A percentile compares a stretch with the other conserved stretches of the same genome.
Evolutionary conservation across 169 alveolate species (phyloP).

Genomic region (Eimeria falciformis): DNA sequence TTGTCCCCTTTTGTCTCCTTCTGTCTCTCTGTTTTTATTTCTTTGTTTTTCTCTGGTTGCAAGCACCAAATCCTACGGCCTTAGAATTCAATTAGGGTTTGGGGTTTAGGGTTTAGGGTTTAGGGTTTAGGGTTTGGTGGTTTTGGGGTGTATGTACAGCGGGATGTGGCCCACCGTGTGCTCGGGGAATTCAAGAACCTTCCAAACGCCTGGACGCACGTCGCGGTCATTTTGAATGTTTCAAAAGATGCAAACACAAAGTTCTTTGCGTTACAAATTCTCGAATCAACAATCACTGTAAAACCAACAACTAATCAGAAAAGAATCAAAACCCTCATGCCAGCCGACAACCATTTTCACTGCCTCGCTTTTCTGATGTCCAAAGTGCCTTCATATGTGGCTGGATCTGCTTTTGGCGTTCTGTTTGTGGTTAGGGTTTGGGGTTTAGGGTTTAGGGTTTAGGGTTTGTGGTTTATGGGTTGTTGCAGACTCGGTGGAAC

Average conservation of each 20-base stretch:
- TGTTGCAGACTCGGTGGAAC: slow-evolving; percentile 75
- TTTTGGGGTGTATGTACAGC: slow-evolving; percentile 80
- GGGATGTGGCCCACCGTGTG: slow-evolving; percentile 92
- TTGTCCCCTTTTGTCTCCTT: too few species aligned
- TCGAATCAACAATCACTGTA: slow-evolving; percentile 55
- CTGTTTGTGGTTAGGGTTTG: background rate
- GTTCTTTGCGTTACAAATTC: slow-evolving; percentile 81
- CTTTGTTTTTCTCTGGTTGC: too few species aligned
- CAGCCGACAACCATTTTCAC: too few species aligned
- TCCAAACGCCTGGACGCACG: slow-evolving; percentile 94
- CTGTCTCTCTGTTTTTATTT: too few species aligned
- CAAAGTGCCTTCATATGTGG: too few species aligned
- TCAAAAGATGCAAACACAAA: slow-evolving; percentile 83
- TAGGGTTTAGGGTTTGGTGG: slow-evolving; percentile 51
- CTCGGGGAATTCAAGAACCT: slow-evolving; percentile 90
- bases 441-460: slow-evolving; percentile 53
- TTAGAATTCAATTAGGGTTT: too few species aligned
- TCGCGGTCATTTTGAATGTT: slow-evolving; percentile 90
- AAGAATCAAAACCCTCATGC: too few species aligned
- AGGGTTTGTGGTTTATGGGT: background rate
- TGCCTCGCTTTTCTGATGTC: too few species aligned
- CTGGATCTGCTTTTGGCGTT: too few species aligned
- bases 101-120: slow-evolving; percentile 61
- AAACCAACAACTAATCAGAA: background rate
- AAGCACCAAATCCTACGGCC: too few species aligned